A percentile compares a stretch with the other conserved stretches of the same genome.
phyloP scores from a whole-genome alignment of 306 rosid species.

The Adenanthera pavonina region DNA sequence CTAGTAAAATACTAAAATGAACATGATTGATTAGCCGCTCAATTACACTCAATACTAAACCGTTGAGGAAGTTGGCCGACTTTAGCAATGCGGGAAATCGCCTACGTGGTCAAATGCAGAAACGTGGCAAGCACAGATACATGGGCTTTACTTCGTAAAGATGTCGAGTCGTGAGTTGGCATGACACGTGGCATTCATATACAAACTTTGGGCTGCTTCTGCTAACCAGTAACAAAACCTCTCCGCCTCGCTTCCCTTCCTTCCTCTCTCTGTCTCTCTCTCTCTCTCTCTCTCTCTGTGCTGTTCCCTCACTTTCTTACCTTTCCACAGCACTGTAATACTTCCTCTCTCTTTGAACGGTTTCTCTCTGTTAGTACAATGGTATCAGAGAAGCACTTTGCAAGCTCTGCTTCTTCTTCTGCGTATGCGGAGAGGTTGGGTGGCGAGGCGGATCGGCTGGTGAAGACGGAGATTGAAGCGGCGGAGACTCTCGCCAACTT shows the following conservation, averaged over 20 bases:
- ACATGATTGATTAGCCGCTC: not conserved
- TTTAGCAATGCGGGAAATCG: constrained; percentile 43
- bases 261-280: not conserved
- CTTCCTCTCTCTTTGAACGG: not conserved
- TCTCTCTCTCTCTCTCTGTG: not conserved
- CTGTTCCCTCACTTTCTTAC: not conserved
- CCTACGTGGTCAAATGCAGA: constrained; percentile 49
- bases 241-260: not conserved
- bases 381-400: constrained; percentile 43
- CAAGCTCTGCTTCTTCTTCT: constrained; percentile 36
- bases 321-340: constrained; percentile 29
- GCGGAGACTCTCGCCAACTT: constrained; percentile 91
- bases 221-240: constrained; percentile 37
- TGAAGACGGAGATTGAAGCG: constrained; percentile 82
- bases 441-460: constrained; percentile 55
- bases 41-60: not conserved
- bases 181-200: constrained; percentile 64
- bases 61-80: constrained; percentile 35
- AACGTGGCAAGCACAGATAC: constrained; percentile 70
- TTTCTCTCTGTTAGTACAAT: constrained; percentile 10
- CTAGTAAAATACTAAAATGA: not conserved
- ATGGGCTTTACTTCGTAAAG: constrained; percentile 41
- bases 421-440: constrained; percentile 19
- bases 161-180: constrained; percentile 56
- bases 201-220: constrained; percentile 35